Evolutionary conservation across 2,329 filamentous ascomycete species (phyloP).

Genomic region (Aotearoamyces nothofagi): DNA sequence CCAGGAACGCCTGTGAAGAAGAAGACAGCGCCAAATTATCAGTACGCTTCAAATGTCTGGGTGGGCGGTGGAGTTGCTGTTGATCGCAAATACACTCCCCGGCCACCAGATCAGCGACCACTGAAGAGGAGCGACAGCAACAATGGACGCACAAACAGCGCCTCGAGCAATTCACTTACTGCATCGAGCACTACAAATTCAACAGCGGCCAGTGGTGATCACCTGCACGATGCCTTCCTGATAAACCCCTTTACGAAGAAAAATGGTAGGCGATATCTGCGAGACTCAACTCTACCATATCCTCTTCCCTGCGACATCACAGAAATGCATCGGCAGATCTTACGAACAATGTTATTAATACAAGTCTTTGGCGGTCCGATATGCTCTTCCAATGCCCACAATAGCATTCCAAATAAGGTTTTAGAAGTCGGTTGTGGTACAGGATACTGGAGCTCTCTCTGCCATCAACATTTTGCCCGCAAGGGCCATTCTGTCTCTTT

Average conservation of each 20-base stretch:
- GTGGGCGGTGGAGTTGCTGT: no score
- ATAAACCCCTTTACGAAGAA: conserved; percentile 49
- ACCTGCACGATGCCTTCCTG: conserved; percentile 8
- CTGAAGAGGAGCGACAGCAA: conserved; percentile 8
- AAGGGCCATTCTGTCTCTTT: conserved; percentile 60
- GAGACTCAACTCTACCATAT: conserved; percentile 57
- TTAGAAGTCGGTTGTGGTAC: conserved; percentile 80
- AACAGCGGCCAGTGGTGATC: not conserved
- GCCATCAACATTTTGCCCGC: conserved; percentile 62
- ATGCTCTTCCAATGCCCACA: conserved; percentile 51
- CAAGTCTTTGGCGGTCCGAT: conserved; percentile 70
- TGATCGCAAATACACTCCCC: conserved; percentile 14
- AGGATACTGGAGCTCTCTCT: conserved; percentile 81
- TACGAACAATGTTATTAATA: conserved; percentile 68
- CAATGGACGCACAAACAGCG: conserved; percentile 13
- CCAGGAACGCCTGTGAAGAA: no score
- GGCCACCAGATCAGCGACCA: conserved; percentile 12
- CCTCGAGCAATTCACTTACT: conserved; percentile 15
- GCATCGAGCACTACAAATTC: conserved; percentile 1
- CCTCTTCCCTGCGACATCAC: conserved; percentile 79
- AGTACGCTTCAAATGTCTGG: no score
- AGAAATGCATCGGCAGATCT: conserved; percentile 75
- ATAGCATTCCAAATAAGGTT: conserved; percentile 58
- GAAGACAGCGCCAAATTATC: no score
- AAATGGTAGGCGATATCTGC: conserved; percentile 71